Evolutionary conservation across 2,329 filamentous ascomycete species (phyloP), one percentile per base, ranked within the genome.

Genomic region (Aspergillus latus): DNA sequence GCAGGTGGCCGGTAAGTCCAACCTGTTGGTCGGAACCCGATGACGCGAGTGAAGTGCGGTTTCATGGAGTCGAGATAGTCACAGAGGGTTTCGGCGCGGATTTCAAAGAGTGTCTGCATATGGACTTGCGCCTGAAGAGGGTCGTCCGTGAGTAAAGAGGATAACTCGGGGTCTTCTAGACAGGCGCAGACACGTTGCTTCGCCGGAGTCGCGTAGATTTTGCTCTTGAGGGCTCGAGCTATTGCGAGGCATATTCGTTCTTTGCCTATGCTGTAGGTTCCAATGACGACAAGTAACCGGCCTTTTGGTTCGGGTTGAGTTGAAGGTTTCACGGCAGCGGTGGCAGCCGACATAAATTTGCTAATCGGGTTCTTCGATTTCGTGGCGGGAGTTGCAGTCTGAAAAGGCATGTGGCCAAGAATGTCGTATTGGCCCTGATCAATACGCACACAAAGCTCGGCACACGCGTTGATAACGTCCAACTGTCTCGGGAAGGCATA

Each of bases 251-350:
- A 97, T 62, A 99, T 92, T 40, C 92, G 88, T 73, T 99, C 94
- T 75, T 99, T 99, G 68, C 94, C 94, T 66, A 99, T 99, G 65
- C 89, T 95, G 75, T 99, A 99, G 0, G 94, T 99, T 44, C 94
- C 94, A 59, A 96, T 95, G 5, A 99, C 85, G 4, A 99, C 90
- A 0, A 99, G 82, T 2, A 99, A 81, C 4, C 91, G 87, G 46
- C 89, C 86, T 45, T 80, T 79, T 30, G 71, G 67, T 2, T 54
- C 61, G 70, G 80, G 49, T 55, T 68, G 60, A 6, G 63, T 55
- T 53, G 57, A 49, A 15, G 62, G 52, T 65, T 62, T 68, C 61
- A 62, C 42, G 47, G 50, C 50, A 7, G 73, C 71, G 2, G 75
- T 73, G n/a, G 76, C 72, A 21, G 79, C 80, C 16, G 76, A 78